phyloP scores from a whole-genome alignment of 306 rosid species.

The Castanopsis chinensis region DNA sequence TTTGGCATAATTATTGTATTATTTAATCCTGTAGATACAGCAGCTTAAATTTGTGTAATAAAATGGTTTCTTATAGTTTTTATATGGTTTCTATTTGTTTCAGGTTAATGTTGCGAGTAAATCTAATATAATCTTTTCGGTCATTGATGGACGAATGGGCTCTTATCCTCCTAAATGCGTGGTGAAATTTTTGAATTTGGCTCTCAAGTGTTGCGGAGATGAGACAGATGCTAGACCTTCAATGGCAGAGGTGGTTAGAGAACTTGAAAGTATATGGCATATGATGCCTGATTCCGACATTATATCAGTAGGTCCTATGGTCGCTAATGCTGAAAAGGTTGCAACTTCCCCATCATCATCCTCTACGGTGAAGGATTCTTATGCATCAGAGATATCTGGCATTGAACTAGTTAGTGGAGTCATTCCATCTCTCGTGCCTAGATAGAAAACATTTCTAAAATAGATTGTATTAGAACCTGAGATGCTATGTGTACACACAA shows the following conservation, averaged over 20 bases:
- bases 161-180: constrained; percentile 49
- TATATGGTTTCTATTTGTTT: not conserved
- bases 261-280: constrained; percentile 70
- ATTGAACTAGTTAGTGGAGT: too few relatives aligned
- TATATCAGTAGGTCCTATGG: constrained; percentile 23
- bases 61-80: not conserved
- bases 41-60: not conserved
- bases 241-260: constrained; percentile 82
- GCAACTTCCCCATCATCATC: constrained; percentile 58
- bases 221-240: constrained; percentile 80
- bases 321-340: constrained; percentile 41
- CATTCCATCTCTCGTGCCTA: too few relatives aligned
- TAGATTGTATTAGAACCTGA: too few relatives aligned
- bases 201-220: constrained; percentile 68
- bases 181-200: constrained; percentile 47
- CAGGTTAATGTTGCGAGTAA: constrained; percentile 69
- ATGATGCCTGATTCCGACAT: constrained; percentile 67
- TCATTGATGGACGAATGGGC: constrained; percentile 75
- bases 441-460: too few relatives aligned
- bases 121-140: constrained; percentile 58
- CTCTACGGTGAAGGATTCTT: constrained; percentile 31
- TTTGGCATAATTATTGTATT: not conserved
- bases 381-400: too few relatives aligned
- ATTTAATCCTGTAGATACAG: too few relatives aligned
- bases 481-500: too few relatives aligned